Base-by-base conservation (phyloP, 176 grass and related monocot genomes). In the Canna indica region DNA sequence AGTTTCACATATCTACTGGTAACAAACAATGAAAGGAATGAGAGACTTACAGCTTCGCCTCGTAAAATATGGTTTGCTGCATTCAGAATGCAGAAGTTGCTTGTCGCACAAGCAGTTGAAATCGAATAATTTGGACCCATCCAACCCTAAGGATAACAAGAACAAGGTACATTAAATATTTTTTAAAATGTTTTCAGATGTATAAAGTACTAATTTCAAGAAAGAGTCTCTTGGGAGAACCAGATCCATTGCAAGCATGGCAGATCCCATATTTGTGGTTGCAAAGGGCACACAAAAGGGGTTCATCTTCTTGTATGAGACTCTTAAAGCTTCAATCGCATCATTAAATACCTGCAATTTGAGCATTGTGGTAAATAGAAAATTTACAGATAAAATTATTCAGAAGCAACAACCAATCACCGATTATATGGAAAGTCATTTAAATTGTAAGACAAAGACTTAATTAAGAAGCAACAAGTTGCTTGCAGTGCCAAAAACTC, bases 61-160 rank as follows among this genome's bases (percentile, higher is more conserved):
- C 87, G 86, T 85, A 85, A 82, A 73, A 99, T 99, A 85, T 99
- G 95, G 68, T 99, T 90, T 79, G 95, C 90, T 24, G 95, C 90
- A 82, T 90, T 94, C 52, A 99, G 82, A 70, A 99, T 99, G 74
- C 95, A 94, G n/a, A 99, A 99, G 73, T 99, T 99, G 82, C 95
- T 99, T 78, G 95, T 94, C 33, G 95, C 95, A 86, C 95, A 99
- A 30, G 95, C 95, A 36, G 95, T 99, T 69, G 90, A 99, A 81
- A 99, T 99, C 75, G 95, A 99, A 77, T 99, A 99, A 68, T 99
- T 99, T 54, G 95, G 95, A 15, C 95, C 95, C 95, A 99, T 99
- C 95, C 90, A 99, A 67, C 95, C 90, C 90, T 99, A 72, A 33
- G 68, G 36, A 36, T 27, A 61, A 85, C 39, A 79, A 32, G 45